Base-by-base conservation (phyloP, 805 yeast species). In the Candida berthetii region DNA sequence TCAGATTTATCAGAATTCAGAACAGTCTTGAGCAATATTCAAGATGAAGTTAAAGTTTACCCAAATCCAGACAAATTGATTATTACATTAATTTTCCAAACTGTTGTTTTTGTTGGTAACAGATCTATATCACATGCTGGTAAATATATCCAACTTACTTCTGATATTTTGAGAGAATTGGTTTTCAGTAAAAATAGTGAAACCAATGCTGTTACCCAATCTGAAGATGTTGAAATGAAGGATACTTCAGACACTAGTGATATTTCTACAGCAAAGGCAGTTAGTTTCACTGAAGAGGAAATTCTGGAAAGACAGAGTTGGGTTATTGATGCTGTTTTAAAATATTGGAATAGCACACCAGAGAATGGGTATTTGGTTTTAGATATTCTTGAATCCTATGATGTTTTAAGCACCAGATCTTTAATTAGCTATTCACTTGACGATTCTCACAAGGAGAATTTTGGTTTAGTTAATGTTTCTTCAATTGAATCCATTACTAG, bases 81-180 rank as follows among this genome's bases (percentile, higher is more conserved):
- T 31, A 66, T 85, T 15, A 76, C 82, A 24, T 63, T 85, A 14
- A 61, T 88, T 13, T 71, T 82, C 52, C 91, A 86, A 54, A 70
- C 83, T 0, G 71, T 87, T 39, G 84, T 91, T 36, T 81, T 81
- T 50, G 81, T 88, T 43, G 97, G 98, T 13, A 82, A 88, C 37
- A 75, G 97, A 57, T 90, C 97, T 0, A 72, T 90, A 35, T 86
- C 91, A 0, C 89, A 84, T 53, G 80, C 82, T 31, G 76, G 75
- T 45, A 76, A 74, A 34, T 77, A 76, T 64, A 65, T 80, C 36
- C 62, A 58, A 28, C 69, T 68, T 33, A 54, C 71, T 7, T 52
- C 54, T 17, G 62, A 58, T 13, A 61, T 67, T 14, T 52, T 79
- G 35, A 55, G 56, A 41, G 55, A 53, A n/a, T 40, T 64, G 16